These are phyloP conservation scores for Aspergillus sp. DNA, from an alignment of 2,329 filamentous ascomycete genomes.

Conservation along the genomic window DNA sequence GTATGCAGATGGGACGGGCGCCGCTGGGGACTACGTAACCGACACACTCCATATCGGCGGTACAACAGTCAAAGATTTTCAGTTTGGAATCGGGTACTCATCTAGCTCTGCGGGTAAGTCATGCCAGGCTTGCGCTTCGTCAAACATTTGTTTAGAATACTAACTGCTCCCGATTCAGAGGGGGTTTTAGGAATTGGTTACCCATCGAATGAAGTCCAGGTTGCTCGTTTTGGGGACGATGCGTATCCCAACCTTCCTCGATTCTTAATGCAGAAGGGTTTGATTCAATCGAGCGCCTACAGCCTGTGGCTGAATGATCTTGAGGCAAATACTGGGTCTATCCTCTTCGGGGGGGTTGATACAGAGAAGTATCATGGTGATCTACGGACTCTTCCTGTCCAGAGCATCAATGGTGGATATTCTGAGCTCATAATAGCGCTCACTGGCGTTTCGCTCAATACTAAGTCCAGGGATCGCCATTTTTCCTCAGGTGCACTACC, in stretches of 20 bases:
- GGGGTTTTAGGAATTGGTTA: slow-evolving; percentile 89
- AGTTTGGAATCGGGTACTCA: slow-evolving; percentile 60
- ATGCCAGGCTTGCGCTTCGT: background rate
- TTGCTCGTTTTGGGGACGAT: slow-evolving; percentile 51
- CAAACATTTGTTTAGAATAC: background rate
- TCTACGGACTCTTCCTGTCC: slow-evolving; percentile 67
- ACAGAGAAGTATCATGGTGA: slow-evolving; percentile 62
- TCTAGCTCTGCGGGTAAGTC: slow-evolving; percentile 50
- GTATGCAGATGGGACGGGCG: slow-evolving; percentile 79
- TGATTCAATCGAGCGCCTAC: slow-evolving; percentile 67
- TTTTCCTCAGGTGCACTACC: slow-evolving; percentile 42
- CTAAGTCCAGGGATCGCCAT: slow-evolving; percentile 18
- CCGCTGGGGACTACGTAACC: slow-evolving; percentile 74
- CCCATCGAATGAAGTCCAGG: slow-evolving; percentile 64
- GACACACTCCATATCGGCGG: slow-evolving; percentile 65
- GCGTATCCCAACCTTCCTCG: slow-evolving; percentile 70
- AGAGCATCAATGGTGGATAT: slow-evolving; percentile 52
- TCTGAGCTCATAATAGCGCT: slow-evolving; percentile 69
- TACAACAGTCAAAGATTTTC: slow-evolving; percentile 50
- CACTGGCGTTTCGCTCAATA: slow-evolving; percentile 54
- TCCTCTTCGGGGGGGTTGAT: slow-evolving; percentile 76
- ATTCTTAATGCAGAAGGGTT: slow-evolving; percentile 59
- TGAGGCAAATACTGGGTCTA: slow-evolving; percentile 62
- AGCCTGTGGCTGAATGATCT: slow-evolving; percentile 76
- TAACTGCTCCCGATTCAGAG: slow-evolving; percentile 42